phyloP scores from a whole-genome alignment of 176 grass and related monocot genomes.

The Triticum monococcum region DNA sequence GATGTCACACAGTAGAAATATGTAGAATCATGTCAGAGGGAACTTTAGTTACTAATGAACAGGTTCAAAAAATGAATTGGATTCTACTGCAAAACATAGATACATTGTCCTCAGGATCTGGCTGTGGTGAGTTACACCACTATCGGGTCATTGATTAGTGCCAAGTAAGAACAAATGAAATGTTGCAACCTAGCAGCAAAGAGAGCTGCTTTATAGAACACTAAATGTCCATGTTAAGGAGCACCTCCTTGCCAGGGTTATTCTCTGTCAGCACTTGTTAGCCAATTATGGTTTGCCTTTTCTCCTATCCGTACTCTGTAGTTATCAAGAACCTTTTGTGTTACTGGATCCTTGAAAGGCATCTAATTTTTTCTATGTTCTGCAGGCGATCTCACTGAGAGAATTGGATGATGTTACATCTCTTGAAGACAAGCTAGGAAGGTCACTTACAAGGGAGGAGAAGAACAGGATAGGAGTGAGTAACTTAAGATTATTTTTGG shows the following conservation, averaged over 20 bases:
- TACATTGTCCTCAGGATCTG: background rate
- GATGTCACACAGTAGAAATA: background rate
- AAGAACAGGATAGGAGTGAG: constrained; percentile 75
- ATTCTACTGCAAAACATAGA: background rate
- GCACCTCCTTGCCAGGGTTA: background rate
- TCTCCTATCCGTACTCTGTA: background rate
- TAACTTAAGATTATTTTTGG: constrained; percentile 81
- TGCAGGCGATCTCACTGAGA: constrained; percentile 69
- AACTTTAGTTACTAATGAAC: background rate
- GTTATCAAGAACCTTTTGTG: background rate
- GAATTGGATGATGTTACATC: constrained; percentile 75
- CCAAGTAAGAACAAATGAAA: constrained; percentile 7
- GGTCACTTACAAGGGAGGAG: constrained; percentile 71
- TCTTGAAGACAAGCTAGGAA: constrained; percentile 86
- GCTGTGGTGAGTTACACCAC: background rate
- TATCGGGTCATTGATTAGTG: background rate
- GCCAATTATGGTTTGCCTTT: constrained; percentile 14
- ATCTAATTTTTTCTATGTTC: constrained; percentile 24
- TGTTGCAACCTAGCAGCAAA: constrained; percentile 6
- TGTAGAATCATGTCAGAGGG: background rate
- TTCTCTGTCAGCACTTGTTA: constrained; percentile 4
- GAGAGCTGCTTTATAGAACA: constrained; percentile 11
- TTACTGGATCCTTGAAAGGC: background rate
- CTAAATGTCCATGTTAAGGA: background rate
- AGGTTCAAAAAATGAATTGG: too few relatives aligned